Conservation (phyloP, 345 rosid species). For the Rhodamnia rubescens region DNA sequence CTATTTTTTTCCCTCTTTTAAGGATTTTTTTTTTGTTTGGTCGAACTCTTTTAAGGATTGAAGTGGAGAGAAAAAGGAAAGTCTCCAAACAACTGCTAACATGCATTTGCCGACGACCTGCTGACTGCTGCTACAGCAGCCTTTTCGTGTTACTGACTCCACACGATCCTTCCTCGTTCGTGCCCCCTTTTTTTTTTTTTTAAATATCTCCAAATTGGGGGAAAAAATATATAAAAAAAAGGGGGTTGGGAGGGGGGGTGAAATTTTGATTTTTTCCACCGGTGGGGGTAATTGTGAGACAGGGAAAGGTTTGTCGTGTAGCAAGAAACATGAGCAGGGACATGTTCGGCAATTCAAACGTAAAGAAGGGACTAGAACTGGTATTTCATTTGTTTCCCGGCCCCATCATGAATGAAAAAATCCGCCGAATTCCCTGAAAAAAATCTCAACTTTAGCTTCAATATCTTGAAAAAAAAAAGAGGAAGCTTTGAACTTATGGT, state of each 20-base stretch:
- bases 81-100: background rate
- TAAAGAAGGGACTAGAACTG: background rate
- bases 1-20: too few relatives aligned
- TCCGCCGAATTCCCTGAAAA: too few relatives aligned
- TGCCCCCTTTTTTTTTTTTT: background rate
- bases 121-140: background rate
- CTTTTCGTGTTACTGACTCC: background rate
- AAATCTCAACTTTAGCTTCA: too few relatives aligned
- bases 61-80: background rate
- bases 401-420: background rate
- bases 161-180: background rate
- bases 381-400: background rate
- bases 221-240: background rate
- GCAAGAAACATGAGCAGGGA: background rate
- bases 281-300: background rate
- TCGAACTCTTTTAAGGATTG: background rate
- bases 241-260: background rate
- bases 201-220: background rate
- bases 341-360: background rate
- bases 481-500: too few relatives aligned
- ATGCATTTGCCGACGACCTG: background rate
- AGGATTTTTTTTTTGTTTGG: too few relatives aligned
- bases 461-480: too few relatives aligned
- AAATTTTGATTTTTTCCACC: background rate
- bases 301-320: background rate